Evolutionary conservation across 208 protist genomes (phyloP).

Genomic region (Wallacemonas collosoma): DNA sequence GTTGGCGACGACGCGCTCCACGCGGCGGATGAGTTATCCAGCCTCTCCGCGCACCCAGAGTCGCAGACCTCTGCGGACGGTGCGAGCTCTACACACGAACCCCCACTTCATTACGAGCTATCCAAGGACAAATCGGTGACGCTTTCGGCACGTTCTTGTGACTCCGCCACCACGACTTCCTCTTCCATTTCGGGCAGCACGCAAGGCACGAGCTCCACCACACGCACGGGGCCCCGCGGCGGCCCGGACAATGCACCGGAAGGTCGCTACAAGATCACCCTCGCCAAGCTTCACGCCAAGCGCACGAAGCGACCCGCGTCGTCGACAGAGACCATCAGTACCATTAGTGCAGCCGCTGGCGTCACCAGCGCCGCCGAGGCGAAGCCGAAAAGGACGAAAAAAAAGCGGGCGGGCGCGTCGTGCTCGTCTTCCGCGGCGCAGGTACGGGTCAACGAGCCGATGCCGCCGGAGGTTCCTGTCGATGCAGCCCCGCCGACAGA

Average conservation of each 20-base stretch:
- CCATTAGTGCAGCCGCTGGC: background rate
- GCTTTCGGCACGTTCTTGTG: background rate
- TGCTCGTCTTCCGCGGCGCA: background rate
- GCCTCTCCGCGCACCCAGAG: background rate
- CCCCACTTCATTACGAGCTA: background rate
- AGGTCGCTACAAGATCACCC: background rate
- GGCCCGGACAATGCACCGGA: background rate
- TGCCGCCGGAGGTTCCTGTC: too few relatives aligned
- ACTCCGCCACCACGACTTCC: background rate
- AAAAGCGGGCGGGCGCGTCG: background rate
- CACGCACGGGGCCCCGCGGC: too few relatives aligned
- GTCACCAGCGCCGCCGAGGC: background rate
- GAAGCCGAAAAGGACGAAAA: background rate
- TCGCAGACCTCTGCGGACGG: background rate
- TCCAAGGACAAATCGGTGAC: background rate
- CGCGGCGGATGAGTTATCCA: background rate
- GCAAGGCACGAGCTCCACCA: background rate
- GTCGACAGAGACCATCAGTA: background rate
- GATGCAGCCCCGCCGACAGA: too few relatives aligned
- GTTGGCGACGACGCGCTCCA: background rate
- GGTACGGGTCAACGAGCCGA: too few relatives aligned
- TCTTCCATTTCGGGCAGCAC: background rate
- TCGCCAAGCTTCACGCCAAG: constrained; percentile 7
- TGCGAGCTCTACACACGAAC: too few relatives aligned
- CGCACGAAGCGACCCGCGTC: background rate